Conservation (phyloP, 116 monocot genomes). For the Cymodocea nodosa region DNA sequence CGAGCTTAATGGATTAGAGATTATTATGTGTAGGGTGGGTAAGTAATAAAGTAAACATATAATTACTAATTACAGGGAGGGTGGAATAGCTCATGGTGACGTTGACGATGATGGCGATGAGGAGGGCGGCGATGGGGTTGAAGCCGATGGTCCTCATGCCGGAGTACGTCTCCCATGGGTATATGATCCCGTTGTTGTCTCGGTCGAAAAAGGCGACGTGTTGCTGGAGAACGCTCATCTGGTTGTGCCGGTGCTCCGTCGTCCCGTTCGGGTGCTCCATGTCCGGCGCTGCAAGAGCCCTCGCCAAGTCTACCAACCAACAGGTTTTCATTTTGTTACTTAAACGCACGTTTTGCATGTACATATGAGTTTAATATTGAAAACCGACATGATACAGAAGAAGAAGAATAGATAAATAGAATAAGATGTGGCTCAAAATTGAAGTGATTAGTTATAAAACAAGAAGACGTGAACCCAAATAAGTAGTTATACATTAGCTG, state of each 20-base stretch:
- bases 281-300: constrained; percentile 62
- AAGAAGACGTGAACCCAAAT: too few species aligned
- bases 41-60: too few species aligned
- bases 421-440: too few species aligned
- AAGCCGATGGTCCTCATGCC: constrained; percentile 53
- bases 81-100: constrained; percentile 47
- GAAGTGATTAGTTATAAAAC: too few species aligned
- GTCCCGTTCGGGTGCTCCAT: constrained; percentile 54
- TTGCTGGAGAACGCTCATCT: constrained; percentile 51
- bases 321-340: too few species aligned
- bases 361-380: too few species aligned
- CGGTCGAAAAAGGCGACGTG: constrained; percentile 69
- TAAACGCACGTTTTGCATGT: too few species aligned
- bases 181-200: constrained; percentile 53
- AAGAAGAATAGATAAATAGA: too few species aligned
- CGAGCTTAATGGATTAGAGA: too few species aligned
- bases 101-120: constrained; percentile 45
- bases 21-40: too few species aligned
- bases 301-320: constrained; percentile 63
- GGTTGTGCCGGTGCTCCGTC: constrained; percentile 27
- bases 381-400: too few species aligned
- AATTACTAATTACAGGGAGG: constrained; percentile 47
- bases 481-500: too few species aligned
- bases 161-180: constrained; percentile 80
- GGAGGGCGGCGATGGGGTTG: constrained; percentile 37